These are phyloP conservation scores for Eimeria nieschulzi DNA, from an alignment of 169 alveolate species.

Conservation along the genomic window DNA sequence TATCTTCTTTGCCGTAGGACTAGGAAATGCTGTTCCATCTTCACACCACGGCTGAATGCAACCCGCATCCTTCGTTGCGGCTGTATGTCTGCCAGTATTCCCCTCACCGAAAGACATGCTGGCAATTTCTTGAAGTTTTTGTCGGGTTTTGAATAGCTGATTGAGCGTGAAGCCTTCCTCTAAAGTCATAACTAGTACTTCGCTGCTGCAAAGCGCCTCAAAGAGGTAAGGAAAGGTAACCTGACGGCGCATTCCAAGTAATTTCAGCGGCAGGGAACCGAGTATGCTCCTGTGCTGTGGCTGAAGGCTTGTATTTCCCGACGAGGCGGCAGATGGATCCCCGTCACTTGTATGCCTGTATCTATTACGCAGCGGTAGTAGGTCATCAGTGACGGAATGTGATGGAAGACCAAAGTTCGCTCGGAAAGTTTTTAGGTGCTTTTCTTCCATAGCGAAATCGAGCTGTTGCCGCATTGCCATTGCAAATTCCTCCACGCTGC, in stretches of 20 bases:
- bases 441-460: constrained; percentile 58
- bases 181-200: constrained; percentile 52
- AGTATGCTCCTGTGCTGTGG: constrained; percentile 11
- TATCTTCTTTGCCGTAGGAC: constrained; percentile 25
- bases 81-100: not conserved
- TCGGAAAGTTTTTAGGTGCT: constrained; percentile 48
- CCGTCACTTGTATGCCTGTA: constrained; percentile 39
- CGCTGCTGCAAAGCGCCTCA: constrained; percentile 67
- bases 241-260: constrained; percentile 63
- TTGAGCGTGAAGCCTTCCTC: constrained; percentile 66
- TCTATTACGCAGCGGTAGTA: constrained; percentile 45
- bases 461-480: constrained; percentile 62
- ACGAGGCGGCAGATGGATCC: not conserved
- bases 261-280: constrained; percentile 45
- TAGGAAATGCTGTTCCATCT: not conserved
- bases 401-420: constrained; percentile 44
- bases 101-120: not conserved
- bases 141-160: constrained; percentile 37
- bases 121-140: not conserved
- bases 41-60: not conserved
- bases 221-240: constrained; percentile 66
- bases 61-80: not conserved
- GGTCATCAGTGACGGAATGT: not conserved
- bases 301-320: not conserved
- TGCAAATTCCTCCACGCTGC: constrained; percentile 66